Conservation (phyloP, 495 filamentous ascomycete species). For the Aspergillus campestris region DNA sequence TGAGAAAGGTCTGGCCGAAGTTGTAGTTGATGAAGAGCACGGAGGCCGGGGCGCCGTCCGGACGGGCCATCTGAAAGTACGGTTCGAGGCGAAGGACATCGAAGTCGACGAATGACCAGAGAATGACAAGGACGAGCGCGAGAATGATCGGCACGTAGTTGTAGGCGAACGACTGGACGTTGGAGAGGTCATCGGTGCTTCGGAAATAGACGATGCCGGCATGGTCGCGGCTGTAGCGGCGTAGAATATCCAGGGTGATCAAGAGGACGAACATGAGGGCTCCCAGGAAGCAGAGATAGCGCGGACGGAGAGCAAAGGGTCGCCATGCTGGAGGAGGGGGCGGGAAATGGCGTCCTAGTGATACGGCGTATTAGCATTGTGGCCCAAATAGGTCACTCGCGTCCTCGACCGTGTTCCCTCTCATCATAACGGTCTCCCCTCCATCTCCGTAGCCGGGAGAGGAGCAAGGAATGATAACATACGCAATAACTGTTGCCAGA, state of each 20-base stretch:
- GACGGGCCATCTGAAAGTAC: constrained; percentile 31
- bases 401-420: too few relatives aligned
- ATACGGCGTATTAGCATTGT: too few relatives aligned
- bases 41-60: constrained; percentile 27
- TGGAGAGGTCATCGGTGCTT: constrained; percentile 27
- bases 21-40: constrained; percentile 38
- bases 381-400: too few relatives aligned
- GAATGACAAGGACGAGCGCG: constrained; percentile 24
- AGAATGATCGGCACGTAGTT: constrained; percentile 34
- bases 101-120: constrained; percentile 36
- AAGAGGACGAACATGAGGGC: constrained; percentile 21
- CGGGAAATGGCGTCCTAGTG: not conserved
- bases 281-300: constrained; percentile 19
- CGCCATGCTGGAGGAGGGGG: constrained; percentile 23
- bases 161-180: constrained; percentile 27
- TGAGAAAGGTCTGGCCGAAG: constrained; percentile 34
- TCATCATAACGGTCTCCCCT: too few relatives aligned
- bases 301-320: constrained; percentile 27
- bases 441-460: too few relatives aligned
- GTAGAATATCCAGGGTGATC: constrained; percentile 22
- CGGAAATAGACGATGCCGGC: constrained; percentile 27
- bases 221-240: constrained; percentile 25
- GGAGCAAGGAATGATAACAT: too few relatives aligned
- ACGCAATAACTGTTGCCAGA: not conserved
- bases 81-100: constrained; percentile 36